A percentile compares a stretch with the other conserved stretches of the same genome.
Conservation (phyloP, 345 rosid genomes). For the Arabis alpina region DNA sequence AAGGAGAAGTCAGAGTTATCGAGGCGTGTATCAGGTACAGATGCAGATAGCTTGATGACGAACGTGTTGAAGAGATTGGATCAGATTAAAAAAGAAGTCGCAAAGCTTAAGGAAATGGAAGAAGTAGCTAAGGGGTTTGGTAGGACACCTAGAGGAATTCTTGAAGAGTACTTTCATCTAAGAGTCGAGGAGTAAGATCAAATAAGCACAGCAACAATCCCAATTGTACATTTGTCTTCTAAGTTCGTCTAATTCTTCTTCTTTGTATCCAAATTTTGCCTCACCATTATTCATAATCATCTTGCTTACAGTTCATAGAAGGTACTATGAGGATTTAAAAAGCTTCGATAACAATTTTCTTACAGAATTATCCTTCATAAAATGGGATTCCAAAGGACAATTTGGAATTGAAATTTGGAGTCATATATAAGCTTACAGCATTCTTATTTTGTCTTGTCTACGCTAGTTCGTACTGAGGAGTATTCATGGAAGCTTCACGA, state of each 20-base stretch:
- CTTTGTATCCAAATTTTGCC: slow-evolving; percentile 11
- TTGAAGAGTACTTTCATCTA: slow-evolving; percentile 59
- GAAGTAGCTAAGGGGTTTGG: slow-evolving; percentile 78
- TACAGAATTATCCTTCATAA: neutral
- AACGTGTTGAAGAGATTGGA: slow-evolving; percentile 53
- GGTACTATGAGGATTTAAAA: neutral
- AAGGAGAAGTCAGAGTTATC: slow-evolving; percentile 61
- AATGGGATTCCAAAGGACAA: slow-evolving; percentile 21
- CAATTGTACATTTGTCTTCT: slow-evolving; percentile 20
- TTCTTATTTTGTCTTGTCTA: slow-evolving; percentile 5
- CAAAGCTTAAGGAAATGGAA: slow-evolving; percentile 70
- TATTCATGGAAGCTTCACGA: slow-evolving; percentile 35
- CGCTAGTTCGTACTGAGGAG: slow-evolving; percentile 39
- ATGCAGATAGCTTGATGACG: slow-evolving; percentile 43
- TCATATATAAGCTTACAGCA: too few relatives aligned
- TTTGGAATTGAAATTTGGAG: neutral
- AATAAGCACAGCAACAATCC: slow-evolving; percentile 10
- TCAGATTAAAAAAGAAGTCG: slow-evolving; percentile 60
- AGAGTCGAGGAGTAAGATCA: slow-evolving; percentile 44
- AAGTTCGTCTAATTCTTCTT: slow-evolving; percentile 13
- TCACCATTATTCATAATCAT: slow-evolving; percentile 5
- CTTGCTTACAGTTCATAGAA: neutral
- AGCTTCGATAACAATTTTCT: neutral
- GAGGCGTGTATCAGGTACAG: slow-evolving; percentile 34
- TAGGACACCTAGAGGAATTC: slow-evolving; percentile 55